Conservation (phyloP, 148 eudicot species). For the Camellia japonica region DNA sequence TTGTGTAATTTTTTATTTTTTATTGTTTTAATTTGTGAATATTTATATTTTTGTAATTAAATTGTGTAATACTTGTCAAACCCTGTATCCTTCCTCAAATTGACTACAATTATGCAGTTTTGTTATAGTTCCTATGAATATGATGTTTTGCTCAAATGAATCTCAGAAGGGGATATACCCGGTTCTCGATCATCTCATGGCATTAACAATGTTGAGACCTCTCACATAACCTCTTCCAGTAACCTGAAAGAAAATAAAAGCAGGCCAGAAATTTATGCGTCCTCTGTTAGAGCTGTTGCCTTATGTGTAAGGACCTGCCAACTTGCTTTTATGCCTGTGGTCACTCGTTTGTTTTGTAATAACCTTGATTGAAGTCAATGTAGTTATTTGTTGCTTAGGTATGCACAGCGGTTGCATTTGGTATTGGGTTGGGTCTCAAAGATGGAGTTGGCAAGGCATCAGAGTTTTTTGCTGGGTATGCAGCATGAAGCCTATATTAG, state of each 20-base stretch:
- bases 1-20: background rate
- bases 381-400: slow-evolving; percentile 55
- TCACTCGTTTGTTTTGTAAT: slow-evolving; percentile 1
- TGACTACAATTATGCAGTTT: background rate
- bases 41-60: background rate
- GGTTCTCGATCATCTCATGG: slow-evolving; percentile 33
- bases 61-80: background rate
- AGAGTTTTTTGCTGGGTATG: slow-evolving; percentile 98
- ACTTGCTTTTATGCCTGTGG: slow-evolving; percentile 2
- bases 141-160: slow-evolving; percentile 21
- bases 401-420: slow-evolving; percentile 78
- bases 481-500: slow-evolving; percentile 4
- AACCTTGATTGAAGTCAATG: slow-evolving; percentile 26
- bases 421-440: slow-evolving; percentile 81
- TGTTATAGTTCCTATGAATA: background rate
- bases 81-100: background rate
- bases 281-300: slow-evolving; percentile 70
- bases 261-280: slow-evolving; percentile 32
- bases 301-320: slow-evolving; percentile 57
- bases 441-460: slow-evolving; percentile 87
- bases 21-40: background rate
- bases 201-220: slow-evolving; percentile 23
- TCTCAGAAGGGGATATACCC: slow-evolving; percentile 41
- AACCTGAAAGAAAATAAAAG: slow-evolving; percentile 31
- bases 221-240: slow-evolving; percentile 29